Evolutionary conservation across 2,329 filamentous ascomycete genomes (phyloP).

Genomic region (Triangularia verruculosa): DNA sequence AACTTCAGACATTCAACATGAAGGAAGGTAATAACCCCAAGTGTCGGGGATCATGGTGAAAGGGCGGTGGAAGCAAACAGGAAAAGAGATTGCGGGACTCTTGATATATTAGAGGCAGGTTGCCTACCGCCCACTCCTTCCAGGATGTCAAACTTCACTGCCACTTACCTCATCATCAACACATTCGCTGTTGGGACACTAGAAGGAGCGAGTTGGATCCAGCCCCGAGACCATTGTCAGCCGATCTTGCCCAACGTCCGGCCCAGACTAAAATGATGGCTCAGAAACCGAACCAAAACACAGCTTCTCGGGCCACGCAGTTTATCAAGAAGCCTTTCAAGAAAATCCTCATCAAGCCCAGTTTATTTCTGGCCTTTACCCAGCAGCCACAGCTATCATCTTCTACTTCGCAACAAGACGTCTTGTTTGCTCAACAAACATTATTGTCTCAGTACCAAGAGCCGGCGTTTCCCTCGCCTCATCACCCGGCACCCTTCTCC

Average conservation of each 20-base stretch:
- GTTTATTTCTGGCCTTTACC: background rate
- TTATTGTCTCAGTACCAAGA: background rate
- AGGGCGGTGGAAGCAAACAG: background rate
- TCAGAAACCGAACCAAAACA: background rate
- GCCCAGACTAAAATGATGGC: background rate
- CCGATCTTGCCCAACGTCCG: background rate
- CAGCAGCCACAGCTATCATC: background rate
- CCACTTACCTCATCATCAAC: background rate
- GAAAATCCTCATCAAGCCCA: background rate
- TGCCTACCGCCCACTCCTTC: background rate
- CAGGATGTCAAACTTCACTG: background rate
- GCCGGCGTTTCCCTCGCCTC: background rate
- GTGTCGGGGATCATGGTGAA: background rate
- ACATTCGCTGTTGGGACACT: background rate
- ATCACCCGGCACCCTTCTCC: background rate
- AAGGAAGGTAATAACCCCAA: background rate
- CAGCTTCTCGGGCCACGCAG: background rate
- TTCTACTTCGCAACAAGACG: background rate
- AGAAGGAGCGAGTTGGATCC: background rate
- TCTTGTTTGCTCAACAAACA: background rate
- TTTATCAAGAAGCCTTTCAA: background rate
- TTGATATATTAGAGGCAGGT: background rate
- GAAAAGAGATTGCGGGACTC: background rate
- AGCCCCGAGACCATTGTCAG: background rate
- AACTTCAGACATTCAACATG: background rate